A percentile compares a stretch with the other conserved stretches of the same genome.
phyloP scores from a whole-genome alignment of 116 monocot genomes.

The Papilionanthe hybrid region DNA sequence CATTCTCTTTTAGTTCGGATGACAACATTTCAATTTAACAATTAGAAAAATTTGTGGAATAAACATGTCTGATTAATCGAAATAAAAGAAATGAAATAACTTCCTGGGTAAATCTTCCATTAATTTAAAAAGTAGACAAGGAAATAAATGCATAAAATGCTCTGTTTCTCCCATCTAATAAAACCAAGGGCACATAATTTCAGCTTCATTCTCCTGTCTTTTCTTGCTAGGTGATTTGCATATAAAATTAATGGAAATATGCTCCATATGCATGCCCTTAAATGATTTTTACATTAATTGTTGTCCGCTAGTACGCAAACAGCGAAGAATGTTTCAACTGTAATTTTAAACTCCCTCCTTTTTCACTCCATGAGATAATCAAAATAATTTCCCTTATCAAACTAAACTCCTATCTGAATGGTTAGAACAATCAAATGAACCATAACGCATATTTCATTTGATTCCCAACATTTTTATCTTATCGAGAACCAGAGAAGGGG shows the following conservation, averaged over 20 bases:
- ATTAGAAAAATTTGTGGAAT: background rate
- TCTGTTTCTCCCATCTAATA: background rate
- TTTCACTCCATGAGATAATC: background rate
- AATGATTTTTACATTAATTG: background rate
- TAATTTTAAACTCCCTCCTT: background rate
- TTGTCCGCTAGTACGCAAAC: background rate
- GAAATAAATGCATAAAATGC: conserved; percentile 1
- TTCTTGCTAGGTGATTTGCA: background rate
- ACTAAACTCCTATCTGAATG: background rate
- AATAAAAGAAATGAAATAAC: background rate
- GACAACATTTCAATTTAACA: background rate
- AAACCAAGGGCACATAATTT: background rate
- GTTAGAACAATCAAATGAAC: background rate
- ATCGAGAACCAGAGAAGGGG: background rate
- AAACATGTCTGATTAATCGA: background rate
- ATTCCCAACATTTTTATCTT: background rate
- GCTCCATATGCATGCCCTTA: background rate
- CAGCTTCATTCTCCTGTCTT: background rate
- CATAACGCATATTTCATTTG: background rate
- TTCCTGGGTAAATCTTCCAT: background rate
- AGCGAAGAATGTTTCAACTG: no score
- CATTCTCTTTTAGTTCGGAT: background rate
- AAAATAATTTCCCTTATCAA: background rate
- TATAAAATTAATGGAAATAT: background rate
- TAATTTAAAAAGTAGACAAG: background rate